phyloP scores from a whole-genome alignment of 2,329 filamentous ascomycete species.

The Monilinia fructigena region DNA sequence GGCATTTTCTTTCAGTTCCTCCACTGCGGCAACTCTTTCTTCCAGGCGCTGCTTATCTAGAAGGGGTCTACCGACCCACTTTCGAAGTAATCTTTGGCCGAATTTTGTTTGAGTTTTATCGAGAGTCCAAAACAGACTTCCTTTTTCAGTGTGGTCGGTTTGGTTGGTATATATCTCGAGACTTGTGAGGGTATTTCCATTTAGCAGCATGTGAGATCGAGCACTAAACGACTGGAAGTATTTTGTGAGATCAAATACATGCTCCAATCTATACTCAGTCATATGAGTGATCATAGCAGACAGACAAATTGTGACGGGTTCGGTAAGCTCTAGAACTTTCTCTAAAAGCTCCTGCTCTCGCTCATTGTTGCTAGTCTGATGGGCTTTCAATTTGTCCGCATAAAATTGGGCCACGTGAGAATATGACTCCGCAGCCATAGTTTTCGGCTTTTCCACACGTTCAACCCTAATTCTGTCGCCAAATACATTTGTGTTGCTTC shows the following conservation, averaged over 20 bases:
- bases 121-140: constrained; percentile 92
- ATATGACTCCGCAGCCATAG: constrained; percentile 78
- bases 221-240: constrained; percentile 97
- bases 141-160: constrained; percentile 80
- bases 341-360: constrained; percentile 69
- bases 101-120: constrained; percentile 90
- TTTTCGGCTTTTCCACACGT: constrained; percentile 70
- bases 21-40: constrained; percentile 77
- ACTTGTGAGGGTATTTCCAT: constrained; percentile 90
- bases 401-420: constrained; percentile 94
- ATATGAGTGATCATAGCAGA: constrained; percentile 96
- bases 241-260: constrained; percentile 93
- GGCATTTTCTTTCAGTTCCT: constrained; percentile 73
- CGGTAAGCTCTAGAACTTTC: constrained; percentile 80
- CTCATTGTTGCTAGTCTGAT: constrained; percentile 52
- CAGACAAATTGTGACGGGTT: constrained; percentile 84
- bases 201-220: constrained; percentile 91
- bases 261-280: constrained; percentile 86
- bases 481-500: constrained; percentile 86
- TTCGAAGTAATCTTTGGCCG: constrained; percentile 81
- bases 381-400: constrained; percentile 73
- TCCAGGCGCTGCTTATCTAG: constrained; percentile 74
- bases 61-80: constrained; percentile 91
- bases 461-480: constrained; percentile 88
- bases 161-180: constrained; percentile 95